Percentiles rank a stretch among this genome's conserved stretches.
These are phyloP conservation scores for Emergomyces africanus DNA, from an alignment of 2,329 filamentous ascomycete genomes.

Conservation along the genomic window DNA sequence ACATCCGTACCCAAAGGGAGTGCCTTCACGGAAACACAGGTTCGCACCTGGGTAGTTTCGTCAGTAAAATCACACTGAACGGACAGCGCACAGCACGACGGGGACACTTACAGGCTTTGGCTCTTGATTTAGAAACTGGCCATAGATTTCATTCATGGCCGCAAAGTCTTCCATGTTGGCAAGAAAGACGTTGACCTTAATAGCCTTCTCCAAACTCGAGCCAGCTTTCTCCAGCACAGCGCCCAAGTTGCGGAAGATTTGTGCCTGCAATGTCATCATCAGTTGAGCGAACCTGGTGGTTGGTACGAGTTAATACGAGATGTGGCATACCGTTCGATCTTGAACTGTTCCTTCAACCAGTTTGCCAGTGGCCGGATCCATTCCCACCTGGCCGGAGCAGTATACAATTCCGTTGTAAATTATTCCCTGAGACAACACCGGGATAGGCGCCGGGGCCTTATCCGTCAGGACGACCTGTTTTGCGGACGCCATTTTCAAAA, in stretches of 20 bases:
- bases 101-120: slow-evolving; percentile 3
- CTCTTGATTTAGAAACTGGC: slow-evolving; percentile 40
- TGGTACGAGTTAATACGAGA: neutral
- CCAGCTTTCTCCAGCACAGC: slow-evolving; percentile 49
- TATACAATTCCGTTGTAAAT: slow-evolving; percentile 56
- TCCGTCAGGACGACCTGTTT: slow-evolving; percentile 33
- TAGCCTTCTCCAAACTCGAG: slow-evolving; percentile 45
- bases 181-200: slow-evolving; percentile 57
- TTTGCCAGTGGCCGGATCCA: slow-evolving; percentile 42
- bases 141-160: slow-evolving; percentile 77
- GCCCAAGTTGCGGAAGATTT: slow-evolving; percentile 46
- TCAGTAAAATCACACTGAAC: neutral
- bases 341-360: slow-evolving; percentile 39
- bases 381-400: slow-evolving; percentile 51
- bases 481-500: slow-evolving; percentile 18
- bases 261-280: slow-evolving; percentile 12
- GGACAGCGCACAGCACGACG: neutral
- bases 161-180: slow-evolving; percentile 53
- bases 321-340: slow-evolving; percentile 9
- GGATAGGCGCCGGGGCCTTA: slow-evolving; percentile 40
- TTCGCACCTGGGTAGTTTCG: slow-evolving; percentile 41
- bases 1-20: slow-evolving; percentile 77
- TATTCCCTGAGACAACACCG: slow-evolving; percentile 49
- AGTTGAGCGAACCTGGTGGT: neutral
- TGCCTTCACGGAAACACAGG: slow-evolving; percentile 81